These are phyloP conservation scores for Phyllosticta citriasiana DNA, from an alignment of 2,329 filamentous ascomycete species.

Conservation along the genomic window DNA sequence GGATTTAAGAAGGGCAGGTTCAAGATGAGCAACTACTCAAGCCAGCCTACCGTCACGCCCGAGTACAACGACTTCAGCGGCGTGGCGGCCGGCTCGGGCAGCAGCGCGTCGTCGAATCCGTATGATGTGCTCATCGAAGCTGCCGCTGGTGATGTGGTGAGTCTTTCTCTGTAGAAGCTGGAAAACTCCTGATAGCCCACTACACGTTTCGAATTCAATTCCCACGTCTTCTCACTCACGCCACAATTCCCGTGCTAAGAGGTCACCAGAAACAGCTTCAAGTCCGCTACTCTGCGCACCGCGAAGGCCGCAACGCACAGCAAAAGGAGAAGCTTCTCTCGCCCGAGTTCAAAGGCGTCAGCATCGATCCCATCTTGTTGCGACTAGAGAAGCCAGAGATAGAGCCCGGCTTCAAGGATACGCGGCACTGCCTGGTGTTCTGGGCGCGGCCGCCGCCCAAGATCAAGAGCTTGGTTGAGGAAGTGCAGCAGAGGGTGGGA, in stretches of 20 bases:
- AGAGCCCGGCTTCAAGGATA: slow-evolving; percentile 62
- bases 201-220: not conserved
- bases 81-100: slow-evolving; percentile 11
- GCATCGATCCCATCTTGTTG: slow-evolving; percentile 65
- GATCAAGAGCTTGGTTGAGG: slow-evolving; percentile 55
- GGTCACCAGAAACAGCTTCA: slow-evolving; percentile 53
- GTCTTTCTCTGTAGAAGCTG: slow-evolving; percentile 13
- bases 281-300: slow-evolving; percentile 61
- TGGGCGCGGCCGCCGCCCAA: slow-evolving; percentile 76
- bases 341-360: slow-evolving; percentile 56
- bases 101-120: slow-evolving; percentile 50
- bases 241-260: not conserved
- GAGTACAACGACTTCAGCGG: slow-evolving; percentile 30
- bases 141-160: slow-evolving; percentile 58
- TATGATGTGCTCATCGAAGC: slow-evolving; percentile 63
- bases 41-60: not conserved
- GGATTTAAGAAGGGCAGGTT: no score
- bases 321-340: slow-evolving; percentile 66
- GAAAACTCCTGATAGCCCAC: not conserved
- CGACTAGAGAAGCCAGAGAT: slow-evolving; percentile 55
- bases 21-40: not conserved
- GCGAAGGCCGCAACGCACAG: slow-evolving; percentile 62
- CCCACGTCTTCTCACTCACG: no score
- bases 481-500: slow-evolving; percentile 58
- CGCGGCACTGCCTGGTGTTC: slow-evolving; percentile 72